Base-by-base conservation (phyloP, 768 basidiomycete species). In the Russula brevipes region DNA sequence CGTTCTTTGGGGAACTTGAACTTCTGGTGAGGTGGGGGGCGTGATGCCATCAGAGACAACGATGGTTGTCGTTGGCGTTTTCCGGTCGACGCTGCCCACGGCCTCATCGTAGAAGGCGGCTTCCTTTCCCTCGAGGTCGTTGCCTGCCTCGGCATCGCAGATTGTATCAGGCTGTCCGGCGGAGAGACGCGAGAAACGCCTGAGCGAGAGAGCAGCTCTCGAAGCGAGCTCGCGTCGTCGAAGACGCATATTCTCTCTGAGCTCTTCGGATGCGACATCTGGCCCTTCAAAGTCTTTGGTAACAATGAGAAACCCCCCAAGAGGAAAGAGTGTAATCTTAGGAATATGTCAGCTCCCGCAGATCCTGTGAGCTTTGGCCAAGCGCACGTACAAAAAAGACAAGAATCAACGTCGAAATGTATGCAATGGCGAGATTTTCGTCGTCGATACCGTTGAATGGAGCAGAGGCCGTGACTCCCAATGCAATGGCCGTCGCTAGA, bases 281-380 rank as follows among this genome's bases (percentile, higher is more conserved):
- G 85, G 83, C 0, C 86, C 87, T 14, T 74, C 75, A 65, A 81
- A 90, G 70, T 91, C 89, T 76, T 81, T 80, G 19, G 77, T 76
- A 31, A 90, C 74, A 66, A 80, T 76, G 4, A 76, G 77, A 62
- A 79, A 76, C 2, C 80, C 85, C 16, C 88, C 87, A 39, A 82
- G 69, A 0, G 87, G 83, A 69, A 89, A 89, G 16, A 89, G 75
- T 0, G 85, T 85, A 14, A 88, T 68, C 85, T 87, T 55, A 19
- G 49, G 0, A 54, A 0, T 53, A 46, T 11, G 16, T 24, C 55
- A 42, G 35, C 60, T 38, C 30, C 4, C 52, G 30, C 11, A 8
- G 47, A 14, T 7, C 30, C 17, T 54, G 12, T 4, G 46, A 45
- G 7, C 47, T 10, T 19, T 7, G 10, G 59, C 14, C 38, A 19